Conservation (phyloP, 208 protist genomes). For the Porcisia hertigi region DNA sequence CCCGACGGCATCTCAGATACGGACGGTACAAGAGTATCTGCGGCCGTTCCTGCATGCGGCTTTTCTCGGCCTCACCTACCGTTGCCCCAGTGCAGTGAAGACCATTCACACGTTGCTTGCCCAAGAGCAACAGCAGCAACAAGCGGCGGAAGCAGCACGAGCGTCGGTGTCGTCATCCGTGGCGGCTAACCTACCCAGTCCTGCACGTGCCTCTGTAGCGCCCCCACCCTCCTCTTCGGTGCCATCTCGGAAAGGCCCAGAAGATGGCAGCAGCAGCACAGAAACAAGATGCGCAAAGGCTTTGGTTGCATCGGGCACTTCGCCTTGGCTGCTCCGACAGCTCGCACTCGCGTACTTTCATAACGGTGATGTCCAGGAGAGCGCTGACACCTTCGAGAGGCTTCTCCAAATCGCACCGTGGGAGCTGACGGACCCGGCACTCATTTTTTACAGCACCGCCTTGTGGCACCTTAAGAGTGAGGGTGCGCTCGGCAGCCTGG, state of each 20-base stretch:
- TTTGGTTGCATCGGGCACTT: constrained; percentile 9
- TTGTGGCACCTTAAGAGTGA: constrained; percentile 95
- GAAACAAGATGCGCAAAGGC: not conserved
- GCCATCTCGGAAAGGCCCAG: not conserved
- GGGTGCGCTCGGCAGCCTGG: constrained; percentile 77
- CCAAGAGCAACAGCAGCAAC: constrained; percentile 14
- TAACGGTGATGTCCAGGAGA: constrained; percentile 66
- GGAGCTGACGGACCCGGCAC: constrained; percentile 47
- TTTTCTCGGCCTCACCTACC: constrained; percentile 39
- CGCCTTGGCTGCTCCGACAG: constrained; percentile 52
- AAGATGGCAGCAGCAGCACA: not conserved
- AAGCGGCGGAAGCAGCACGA: not conserved
- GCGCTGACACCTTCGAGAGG: constrained; percentile 49
- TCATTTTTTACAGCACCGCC: constrained; percentile 95
- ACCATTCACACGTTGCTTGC: constrained; percentile 8
- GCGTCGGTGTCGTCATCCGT: not conserved
- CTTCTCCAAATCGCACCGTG: constrained; percentile 56
- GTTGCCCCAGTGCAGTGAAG: constrained; percentile 35
- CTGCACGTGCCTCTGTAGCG: not conserved
- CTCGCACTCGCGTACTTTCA: constrained; percentile 75
- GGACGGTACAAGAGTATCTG: constrained; percentile 27
- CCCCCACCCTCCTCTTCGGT: not conserved
- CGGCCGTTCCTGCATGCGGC: constrained; percentile 30
- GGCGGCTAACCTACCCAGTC: not conserved
- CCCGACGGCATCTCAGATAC: constrained; percentile 18